These are phyloP conservation scores for Lantana camara DNA, from an alignment of 257 asterid genomes.

Conservation along the genomic window DNA sequence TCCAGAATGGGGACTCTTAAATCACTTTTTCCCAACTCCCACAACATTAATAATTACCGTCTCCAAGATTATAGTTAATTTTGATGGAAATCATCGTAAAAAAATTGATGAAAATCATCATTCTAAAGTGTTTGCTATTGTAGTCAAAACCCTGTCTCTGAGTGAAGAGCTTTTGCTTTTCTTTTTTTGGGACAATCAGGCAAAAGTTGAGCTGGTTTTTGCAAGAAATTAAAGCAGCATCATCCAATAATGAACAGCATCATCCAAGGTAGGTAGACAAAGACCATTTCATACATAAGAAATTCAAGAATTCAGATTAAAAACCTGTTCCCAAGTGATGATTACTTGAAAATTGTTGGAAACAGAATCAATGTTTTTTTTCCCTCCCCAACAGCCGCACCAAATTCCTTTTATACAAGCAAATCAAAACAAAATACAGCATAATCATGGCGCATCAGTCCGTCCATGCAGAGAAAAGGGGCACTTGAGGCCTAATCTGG, in stretches of 20 bases:
- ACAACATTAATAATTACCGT: too few relatives aligned
- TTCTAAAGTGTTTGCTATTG: background rate
- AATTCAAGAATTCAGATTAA: slow-evolving; percentile 34
- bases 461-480: slow-evolving; percentile 94
- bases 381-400: slow-evolving; percentile 1
- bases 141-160: slow-evolving; percentile 29
- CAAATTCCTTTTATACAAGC: slow-evolving; percentile 23
- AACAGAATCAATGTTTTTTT: background rate
- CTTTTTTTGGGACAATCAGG: slow-evolving; percentile 20
- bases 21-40: background rate
- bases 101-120: too few relatives aligned
- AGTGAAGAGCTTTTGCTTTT: background rate
- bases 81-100: too few relatives aligned
- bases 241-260: slow-evolving; percentile 25
- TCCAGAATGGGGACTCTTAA: background rate
- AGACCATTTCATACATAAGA: slow-evolving; percentile 33
- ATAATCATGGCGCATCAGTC: slow-evolving; percentile 65
- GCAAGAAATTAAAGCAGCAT: slow-evolving; percentile 30
- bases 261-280: slow-evolving; percentile 26
- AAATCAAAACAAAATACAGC: slow-evolving; percentile 9
- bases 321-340: slow-evolving; percentile 32
- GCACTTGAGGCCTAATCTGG: slow-evolving; percentile 71
- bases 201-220: slow-evolving; percentile 34
- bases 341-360: slow-evolving; percentile 25
- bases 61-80: too few relatives aligned